Evolutionary conservation across 1,284 basidiomycete species (phyloP).

Genomic region (Hypsizygus ulmarius): DNA sequence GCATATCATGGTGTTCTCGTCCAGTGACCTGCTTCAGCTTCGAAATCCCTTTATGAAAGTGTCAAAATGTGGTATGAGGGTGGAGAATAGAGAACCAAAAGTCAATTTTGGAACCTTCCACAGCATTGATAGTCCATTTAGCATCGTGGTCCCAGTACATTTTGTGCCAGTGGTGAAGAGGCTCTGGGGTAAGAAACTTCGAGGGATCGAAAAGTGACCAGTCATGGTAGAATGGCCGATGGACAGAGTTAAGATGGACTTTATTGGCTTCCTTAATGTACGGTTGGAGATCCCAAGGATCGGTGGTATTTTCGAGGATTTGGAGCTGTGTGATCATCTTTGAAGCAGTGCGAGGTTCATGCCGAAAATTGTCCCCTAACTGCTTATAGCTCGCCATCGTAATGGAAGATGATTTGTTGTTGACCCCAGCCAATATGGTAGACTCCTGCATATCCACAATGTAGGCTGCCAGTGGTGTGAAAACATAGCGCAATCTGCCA

Average conservation of each 20-base stretch:
- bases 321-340: background rate
- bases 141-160: constrained; percentile 28
- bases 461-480: constrained; percentile 24
- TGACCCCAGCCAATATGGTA: constrained; percentile 23
- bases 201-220: constrained; percentile 27
- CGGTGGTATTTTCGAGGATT: background rate
- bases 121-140: constrained; percentile 26
- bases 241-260: background rate
- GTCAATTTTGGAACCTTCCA: constrained; percentile 26
- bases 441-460: constrained; percentile 31
- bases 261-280: background rate
- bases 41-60: constrained; percentile 29
- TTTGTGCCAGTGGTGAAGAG: constrained; percentile 33
- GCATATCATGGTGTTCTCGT: constrained; percentile 24
- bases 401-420: constrained; percentile 26
- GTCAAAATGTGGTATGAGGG: constrained; percentile 22
- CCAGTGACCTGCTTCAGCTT: constrained; percentile 31
- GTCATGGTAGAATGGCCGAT: background rate
- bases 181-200: constrained; percentile 26
- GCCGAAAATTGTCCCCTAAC: constrained; percentile 26
- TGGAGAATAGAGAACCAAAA: constrained; percentile 28
- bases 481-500: constrained; percentile 21
- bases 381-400: constrained; percentile 24
- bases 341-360: constrained; percentile 20
- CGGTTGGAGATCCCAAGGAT: background rate